Percentiles rank a stretch among this genome's conserved stretches.
phyloP scores from a whole-genome alignment of 345 rosid genomes.

The Eucalyptus paniculata region DNA sequence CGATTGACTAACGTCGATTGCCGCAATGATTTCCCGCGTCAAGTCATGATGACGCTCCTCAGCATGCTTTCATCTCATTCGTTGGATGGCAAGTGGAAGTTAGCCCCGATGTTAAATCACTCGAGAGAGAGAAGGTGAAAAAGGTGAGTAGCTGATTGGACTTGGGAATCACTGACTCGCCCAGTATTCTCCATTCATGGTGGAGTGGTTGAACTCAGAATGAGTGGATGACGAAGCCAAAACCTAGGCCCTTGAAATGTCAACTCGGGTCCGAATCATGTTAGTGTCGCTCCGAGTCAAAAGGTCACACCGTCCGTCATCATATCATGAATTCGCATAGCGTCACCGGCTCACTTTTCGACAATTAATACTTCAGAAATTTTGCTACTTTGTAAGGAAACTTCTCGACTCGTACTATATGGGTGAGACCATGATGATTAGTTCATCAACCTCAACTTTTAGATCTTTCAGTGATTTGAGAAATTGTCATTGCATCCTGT shows the following conservation, averaged over 20 bases:
- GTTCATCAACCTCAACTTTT: neutral
- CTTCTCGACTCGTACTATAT: neutral
- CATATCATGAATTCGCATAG: neutral
- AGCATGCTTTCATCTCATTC: neutral
- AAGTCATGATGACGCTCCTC: neutral
- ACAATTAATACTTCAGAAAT: neutral
- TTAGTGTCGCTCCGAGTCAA: neutral
- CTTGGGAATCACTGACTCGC: neutral
- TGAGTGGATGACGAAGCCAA: neutral
- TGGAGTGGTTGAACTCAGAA: neutral
- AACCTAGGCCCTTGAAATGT: neutral
- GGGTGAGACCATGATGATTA: neutral
- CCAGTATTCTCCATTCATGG: neutral
- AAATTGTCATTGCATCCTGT: neutral
- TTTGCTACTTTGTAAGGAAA: neutral
- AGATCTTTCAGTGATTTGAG: neutral
- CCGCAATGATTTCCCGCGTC: neutral
- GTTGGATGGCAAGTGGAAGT: neutral
- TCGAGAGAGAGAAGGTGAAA: neutral
- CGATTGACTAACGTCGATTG: neutral
- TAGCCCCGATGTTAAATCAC: neutral
- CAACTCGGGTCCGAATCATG: neutral
- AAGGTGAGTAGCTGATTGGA: neutral
- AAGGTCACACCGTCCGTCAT: neutral
- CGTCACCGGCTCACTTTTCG: neutral